phyloP scores from a whole-genome alignment of 164 flowering plant species.

The Vitis vinifera region ASM3070453v1 NC_081806.1:16026001-16026500 shows the following conservation, averaged over 20 bases:
- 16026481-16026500: too few species aligned
- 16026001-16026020: not conserved
- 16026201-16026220: slow-evolving; percentile 2
- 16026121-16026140: not conserved
- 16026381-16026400: too few species aligned
- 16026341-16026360: slow-evolving; percentile 3
- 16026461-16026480: too few species aligned
- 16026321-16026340: slow-evolving; percentile 8
- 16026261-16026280: too few species aligned
- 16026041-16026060: not conserved
- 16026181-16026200: not conserved
- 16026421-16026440: too few species aligned
- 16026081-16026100: not conserved
- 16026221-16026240: slow-evolving; percentile 2
- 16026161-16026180: not conserved
- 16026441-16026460: too few species aligned
- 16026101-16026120: not conserved
- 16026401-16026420: too few species aligned
- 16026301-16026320: slow-evolving; percentile 4
- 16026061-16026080: not conserved
- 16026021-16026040: not conserved
- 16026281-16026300: slow-evolving; percentile 8
- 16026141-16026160: too few species aligned
- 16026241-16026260: slow-evolving; percentile 1
- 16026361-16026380: not conserved